Evolutionary conservation across 2,329 filamentous ascomycete genomes (phyloP), one percentile per base, ranked within the genome.

Genomic region (Fusarium miscanthi): DNA sequence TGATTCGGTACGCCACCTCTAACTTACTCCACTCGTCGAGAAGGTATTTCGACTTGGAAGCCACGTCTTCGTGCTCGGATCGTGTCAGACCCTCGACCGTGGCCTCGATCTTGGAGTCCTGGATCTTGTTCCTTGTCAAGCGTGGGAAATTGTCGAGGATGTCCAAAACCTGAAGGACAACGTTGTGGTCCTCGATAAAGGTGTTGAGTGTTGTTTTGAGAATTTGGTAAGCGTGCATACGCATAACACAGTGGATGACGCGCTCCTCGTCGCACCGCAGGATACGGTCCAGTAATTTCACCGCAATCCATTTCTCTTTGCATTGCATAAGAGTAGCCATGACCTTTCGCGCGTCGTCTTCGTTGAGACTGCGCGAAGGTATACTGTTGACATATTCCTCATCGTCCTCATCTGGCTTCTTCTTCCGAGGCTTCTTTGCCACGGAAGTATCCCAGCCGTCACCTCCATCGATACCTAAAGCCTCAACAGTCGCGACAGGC

Each of bases 301-400:
- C 94, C 6, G 94, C 94, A 81, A 99, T 98, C 96, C 96, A 99
- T 83, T 98, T 98, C 86, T 99, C 96, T 83, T 97, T 97, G 87
- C 94, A 97, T 81, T 98, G 95, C 90, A 97, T 95, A 66, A 99
- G 89, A 59, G 94, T 92, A 30, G 95, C 95, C 94, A 98, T 97
- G 81, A 98, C 94, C 83, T 97, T 97, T 77, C 92, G 94, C 69
- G 97, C 94, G 70, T 93, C 94, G 66, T 92, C 90, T 77, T 96
- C 93, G 73, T 94, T 91, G 66, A 98, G 88, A 52, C 89, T 90
- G 78, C 91, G 93, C 57, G 93, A 91, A 80, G 95, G 90, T 68
- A 97, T 88, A 81, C 94, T 95, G 82, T 94, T 96, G 81, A 98
- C 92, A 79, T 98, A 98, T 78, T 98, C 95, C 80, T 97, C 95